Evolutionary conservation across 768 basidiomycete species (phyloP), one percentile per base, ranked within the genome.

Genomic region (Dioszegia hungarica): DNA sequence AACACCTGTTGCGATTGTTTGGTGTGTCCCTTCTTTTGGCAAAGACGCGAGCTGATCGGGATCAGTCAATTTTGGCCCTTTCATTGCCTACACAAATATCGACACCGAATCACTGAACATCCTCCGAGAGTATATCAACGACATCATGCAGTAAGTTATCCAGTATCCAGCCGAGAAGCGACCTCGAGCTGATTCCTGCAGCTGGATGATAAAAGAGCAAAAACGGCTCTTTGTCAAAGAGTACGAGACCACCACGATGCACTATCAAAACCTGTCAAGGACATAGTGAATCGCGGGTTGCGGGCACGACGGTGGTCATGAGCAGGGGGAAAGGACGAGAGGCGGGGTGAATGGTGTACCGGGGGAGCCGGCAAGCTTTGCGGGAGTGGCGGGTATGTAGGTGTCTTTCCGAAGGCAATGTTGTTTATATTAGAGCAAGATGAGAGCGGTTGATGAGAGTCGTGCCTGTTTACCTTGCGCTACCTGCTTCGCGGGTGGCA

Each of bases 1-100:
- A 98, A 70, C 95, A 99, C 77, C 74, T 99, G 3, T 73, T 97
- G 59, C 80, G 94, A 49, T 86, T 98, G 84, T 79, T 98, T 52
- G 94, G 94, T 94, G 60, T 56, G 84, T 80, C 46, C 27, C 38
- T 39, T 15, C 25, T 33, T 22, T 3, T 3, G 15, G 22, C 17
- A n/a, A 33, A 12, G 37, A 45, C 38, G 27, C n/a, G 22, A 41
- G 46, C 61, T 62, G 61, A 62, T 49, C 17, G 17, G 8, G 10
- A 11, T 17, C 61, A 95, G 94, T 98, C 75, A 90, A 86, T 62
- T 80, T 98, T 36, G 95, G 94, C 0, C 83, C 85, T 64, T 92
- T 95, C 84, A 86, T 97, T 29, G 84, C 86, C 0, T 85, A 83
- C 60, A 91, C 93, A 14, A 85, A 83, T n/a, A 85, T 98, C 81